These are phyloP conservation scores for Grammothele lineata DNA, from an alignment of 768 basidiomycete species.

Conservation along the genomic window DNA sequence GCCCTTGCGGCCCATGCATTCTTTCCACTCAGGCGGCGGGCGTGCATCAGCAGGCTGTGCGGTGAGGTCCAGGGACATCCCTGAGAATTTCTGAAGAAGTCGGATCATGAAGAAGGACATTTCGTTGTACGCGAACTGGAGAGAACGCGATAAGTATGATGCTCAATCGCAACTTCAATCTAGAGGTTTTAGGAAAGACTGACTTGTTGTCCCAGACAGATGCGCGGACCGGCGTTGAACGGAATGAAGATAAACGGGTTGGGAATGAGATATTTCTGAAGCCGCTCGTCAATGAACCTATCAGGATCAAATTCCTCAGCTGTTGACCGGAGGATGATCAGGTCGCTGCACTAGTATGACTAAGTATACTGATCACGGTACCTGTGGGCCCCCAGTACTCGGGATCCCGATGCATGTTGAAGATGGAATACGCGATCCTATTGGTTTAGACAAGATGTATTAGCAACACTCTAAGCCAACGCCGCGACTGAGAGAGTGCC, in stretches of 20 bases:
- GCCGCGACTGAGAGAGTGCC: too few species aligned
- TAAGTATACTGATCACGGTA: too few species aligned
- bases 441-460: too few species aligned
- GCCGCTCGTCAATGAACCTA: slow-evolving; percentile 61
- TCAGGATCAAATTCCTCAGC: slow-evolving; percentile 70
- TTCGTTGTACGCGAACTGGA: slow-evolving; percentile 66
- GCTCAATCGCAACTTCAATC: neutral
- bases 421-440: slow-evolving; percentile 45
- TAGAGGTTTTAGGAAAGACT: too few species aligned
- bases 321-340: slow-evolving; percentile 17
- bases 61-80: slow-evolving; percentile 39
- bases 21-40: slow-evolving; percentile 47
- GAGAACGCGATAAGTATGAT: neutral
- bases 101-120: slow-evolving; percentile 59
- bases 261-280: slow-evolving; percentile 55
- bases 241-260: slow-evolving; percentile 67
- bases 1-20: slow-evolving; percentile 38
- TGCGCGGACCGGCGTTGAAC: slow-evolving; percentile 24
- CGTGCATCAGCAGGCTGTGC: slow-evolving; percentile 37
- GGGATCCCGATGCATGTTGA: slow-evolving; percentile 61
- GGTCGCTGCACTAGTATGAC: neutral
- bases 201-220: slow-evolving; percentile 24
- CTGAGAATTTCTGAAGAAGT: slow-evolving; percentile 51
- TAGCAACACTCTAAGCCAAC: too few species aligned
- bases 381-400: slow-evolving; percentile 74